Evolutionary conservation across 768 basidiomycete genomes (phyloP).

Genomic region (Collybia nuda): DNA sequence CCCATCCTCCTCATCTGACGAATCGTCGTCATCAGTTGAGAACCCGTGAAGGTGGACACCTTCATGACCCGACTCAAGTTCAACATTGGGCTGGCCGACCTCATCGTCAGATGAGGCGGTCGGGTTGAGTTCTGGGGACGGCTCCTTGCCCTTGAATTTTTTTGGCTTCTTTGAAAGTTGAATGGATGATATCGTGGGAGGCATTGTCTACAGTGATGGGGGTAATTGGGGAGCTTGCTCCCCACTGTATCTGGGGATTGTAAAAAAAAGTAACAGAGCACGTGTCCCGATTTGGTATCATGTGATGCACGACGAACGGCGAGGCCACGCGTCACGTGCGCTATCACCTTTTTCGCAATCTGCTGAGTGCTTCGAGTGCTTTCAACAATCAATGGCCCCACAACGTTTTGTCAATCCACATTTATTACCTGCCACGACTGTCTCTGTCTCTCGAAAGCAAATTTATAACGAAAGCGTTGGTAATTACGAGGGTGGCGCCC

Average conservation of each 20-base stretch:
- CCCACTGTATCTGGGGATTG: slow-evolving; percentile 11
- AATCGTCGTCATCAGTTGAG: slow-evolving; percentile 73
- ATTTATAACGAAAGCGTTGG: slow-evolving; percentile 14
- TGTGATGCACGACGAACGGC: no score
- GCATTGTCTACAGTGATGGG: neutral
- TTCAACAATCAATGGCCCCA: neutral
- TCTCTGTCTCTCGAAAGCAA: slow-evolving; percentile 35
- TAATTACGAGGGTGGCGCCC: neutral
- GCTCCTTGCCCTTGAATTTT: slow-evolving; percentile 25
- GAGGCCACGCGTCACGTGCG: no score
- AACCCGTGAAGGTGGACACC: slow-evolving; percentile 64
- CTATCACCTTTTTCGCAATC: no score
- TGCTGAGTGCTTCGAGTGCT: no score
- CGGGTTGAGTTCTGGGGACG: slow-evolving; percentile 15
- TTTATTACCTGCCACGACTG: slow-evolving; percentile 27
- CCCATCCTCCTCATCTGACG: slow-evolving; percentile 70
- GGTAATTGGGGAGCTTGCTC: no score
- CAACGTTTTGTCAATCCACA: slow-evolving; percentile 51
- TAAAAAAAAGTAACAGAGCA: no score
- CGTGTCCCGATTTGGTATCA: no score
- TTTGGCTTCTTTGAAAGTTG: slow-evolving; percentile 14
- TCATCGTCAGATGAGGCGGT: slow-evolving; percentile 14
- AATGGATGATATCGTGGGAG: neutral
- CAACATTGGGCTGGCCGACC: slow-evolving; percentile 12
- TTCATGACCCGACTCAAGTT: slow-evolving; percentile 29